Conservation (phyloP, 352 stramenopile genomes). For the Globisporangium lucens region DNA sequence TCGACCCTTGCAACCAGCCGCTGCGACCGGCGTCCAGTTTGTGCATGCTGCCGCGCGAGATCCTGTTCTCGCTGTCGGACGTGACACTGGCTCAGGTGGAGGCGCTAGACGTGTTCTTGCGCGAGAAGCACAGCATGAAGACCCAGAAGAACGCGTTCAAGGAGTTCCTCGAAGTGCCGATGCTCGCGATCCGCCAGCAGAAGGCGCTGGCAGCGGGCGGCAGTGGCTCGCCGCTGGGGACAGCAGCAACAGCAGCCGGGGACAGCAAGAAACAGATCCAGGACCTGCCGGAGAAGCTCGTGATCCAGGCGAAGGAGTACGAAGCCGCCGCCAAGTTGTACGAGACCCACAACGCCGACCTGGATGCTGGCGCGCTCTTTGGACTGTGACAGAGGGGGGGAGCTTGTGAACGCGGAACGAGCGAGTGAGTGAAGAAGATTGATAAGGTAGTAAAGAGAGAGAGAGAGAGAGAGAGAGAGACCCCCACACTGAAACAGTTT, state of each 20-base stretch:
- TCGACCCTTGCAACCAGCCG: conserved; percentile 79
- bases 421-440: background rate
- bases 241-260: conserved; percentile 8
- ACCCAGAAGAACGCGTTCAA: conserved; percentile 84
- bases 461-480: conserved; percentile 4
- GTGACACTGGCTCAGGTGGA: conserved; percentile 40
- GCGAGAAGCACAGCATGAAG: conserved; percentile 76
- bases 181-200: conserved; percentile 51
- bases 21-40: conserved; percentile 38
- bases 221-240: conserved; percentile 24
- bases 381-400: conserved; percentile 17
- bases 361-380: conserved; percentile 56
- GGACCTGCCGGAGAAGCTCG: conserved; percentile 62
- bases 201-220: conserved; percentile 24
- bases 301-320: conserved; percentile 53
- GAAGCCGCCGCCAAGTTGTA: conserved; percentile 42
- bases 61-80: conserved; percentile 59
- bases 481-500: background rate
- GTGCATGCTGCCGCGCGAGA: conserved; percentile 42
- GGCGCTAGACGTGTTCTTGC: conserved; percentile 46
- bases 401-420: background rate
- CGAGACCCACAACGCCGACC: conserved; percentile 42
- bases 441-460: background rate
- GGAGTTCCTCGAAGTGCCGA: conserved; percentile 66
- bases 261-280: conserved; percentile 54